Evolutionary conservation across 192 early-diverging fungal genomes (phyloP), one percentile per base, ranked within the genome.

Genomic region (Entomortierella lignicola): DNA sequence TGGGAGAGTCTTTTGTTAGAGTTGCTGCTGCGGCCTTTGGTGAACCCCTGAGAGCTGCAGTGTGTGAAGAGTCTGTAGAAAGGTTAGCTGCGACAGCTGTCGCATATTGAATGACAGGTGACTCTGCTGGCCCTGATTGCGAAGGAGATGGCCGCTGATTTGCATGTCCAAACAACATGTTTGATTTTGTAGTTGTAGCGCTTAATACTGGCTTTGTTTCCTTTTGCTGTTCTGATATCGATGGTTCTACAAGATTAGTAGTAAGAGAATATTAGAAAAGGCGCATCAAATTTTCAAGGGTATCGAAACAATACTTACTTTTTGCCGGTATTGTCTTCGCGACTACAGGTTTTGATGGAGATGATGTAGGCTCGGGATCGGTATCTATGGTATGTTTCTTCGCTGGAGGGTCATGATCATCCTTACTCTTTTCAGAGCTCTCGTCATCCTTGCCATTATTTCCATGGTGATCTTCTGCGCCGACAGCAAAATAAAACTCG

Each of bases 401-500:
- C 17, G 62, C n/a, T 63, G 72, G 58, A 6, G 53, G 55, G 11
- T 73, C 72, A 20, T 57, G 8, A 17, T 77, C 66, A 1, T 60
- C 72, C 20, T 60, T 66, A 29, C 60, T 66, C 59, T 77, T 68
- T 52, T 60, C 54, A 31, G 55, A 53, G 8, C 56, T 25, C 11
- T 66, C 63, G 10, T 82, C 48, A 23, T 81, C 73, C 29, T 60
- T 62, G 39, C 66, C 31, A 23, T 81, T 69, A 21, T 60, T 62
- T 29, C 66, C 31, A 32, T 60, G 32, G 39, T 85, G 87, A 43
- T 94, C 95, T 4, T 95, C 96, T 55, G 88, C 80, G 15, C 87
- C 87, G 21, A 95, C 85, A 47, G 90, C 88, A 89, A 89, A 96
- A 31, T 91, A 71, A 55, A 85, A 91, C 71, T 97, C 97, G 26